Evolutionary conservation across 1,284 basidiomycete species (phyloP), one percentile per base, ranked within the genome.

Genomic region (Tremellales sp.): DNA sequence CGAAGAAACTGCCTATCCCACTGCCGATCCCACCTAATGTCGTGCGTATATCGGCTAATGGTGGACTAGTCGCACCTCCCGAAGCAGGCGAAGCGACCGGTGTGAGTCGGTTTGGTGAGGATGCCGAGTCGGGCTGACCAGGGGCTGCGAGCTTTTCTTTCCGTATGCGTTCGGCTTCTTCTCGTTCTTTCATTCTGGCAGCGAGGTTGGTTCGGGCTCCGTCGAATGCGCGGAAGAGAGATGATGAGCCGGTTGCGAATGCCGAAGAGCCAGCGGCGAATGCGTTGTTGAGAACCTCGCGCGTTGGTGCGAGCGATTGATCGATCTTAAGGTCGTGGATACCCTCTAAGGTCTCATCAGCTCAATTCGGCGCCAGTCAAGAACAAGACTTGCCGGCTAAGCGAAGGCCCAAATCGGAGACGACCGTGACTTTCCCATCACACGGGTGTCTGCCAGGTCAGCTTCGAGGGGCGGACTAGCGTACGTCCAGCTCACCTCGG

Each of bases 281-380:
- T 0, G 87, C 89, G 27, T 83, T 79, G n/a, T 84, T 87, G 36
- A 94, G 82, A 0, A 85, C 89, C 68, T 94, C 90, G 4, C 88
- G 81, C 0, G 90, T 85, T 1, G 91, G 89, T 2, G 84, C 89
- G 3, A 96, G 81, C 59, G 89, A 87, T 70, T 94, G 86, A 26
- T 93, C 88, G 3, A 96, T 72, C 65, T 86, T 88, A 42, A 96
- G 79, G 25, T 94, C 91, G 67, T 94, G 89, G 26, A 96, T 81
- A 2, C 91, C 90, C 74, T 96, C 90, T 53, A 40, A n/a, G 13
- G 36, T 39, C 15, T 25, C 19, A 40, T 1, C 15, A 25, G 37
- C 17, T 24, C 10, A 6, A 25, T 39, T 48, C 33, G 45, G 23
- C 42, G 26, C n/a, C 23, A 43, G 29, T 11, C 33, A 3, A 46